Evolutionary conservation across 2,329 filamentous ascomycete genomes (phyloP), one percentile per base, ranked within the genome.

Genomic region (Rasamsonia emersonii): DNA sequence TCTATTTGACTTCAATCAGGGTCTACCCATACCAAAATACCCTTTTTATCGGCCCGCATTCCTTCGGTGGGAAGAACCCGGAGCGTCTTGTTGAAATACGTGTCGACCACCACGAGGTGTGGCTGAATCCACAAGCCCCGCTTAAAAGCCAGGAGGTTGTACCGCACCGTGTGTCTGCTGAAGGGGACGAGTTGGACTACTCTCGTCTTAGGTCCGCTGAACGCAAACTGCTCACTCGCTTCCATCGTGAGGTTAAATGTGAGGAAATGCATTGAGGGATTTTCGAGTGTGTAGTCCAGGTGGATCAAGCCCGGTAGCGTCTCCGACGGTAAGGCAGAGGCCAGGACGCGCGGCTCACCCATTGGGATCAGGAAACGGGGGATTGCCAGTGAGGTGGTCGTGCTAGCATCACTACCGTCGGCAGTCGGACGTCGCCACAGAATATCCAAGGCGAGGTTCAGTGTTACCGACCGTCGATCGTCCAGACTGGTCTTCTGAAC

Each of bases 231-330:
- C 42, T 93, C 86, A 53, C 77, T 89, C 3, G 86, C 82, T 46
- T 98, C 89, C 86, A 98, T 93, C 16, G 71, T 77, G 29, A 96
- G 59, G 18, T 84, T 86, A 60, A 98, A 98, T 0, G 88, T 94
- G 30, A 98, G 73, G 59, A 94, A 93, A 56, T 98, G 91, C 54
- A 79, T 82, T 0, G 89, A 95, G 0, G 88, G 83, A 54, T 98
- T 98, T 61, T 98, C 91, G 35, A 98, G 77, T 3, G 77, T 85
- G 52, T 82, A 82, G 38, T 71, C 61, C 23, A 78, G 59, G 29
- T 74, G 58, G 21, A 64, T 51, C 27, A 64, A 37, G 3, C 53
- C 56, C 0, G 55, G 35, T 14, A 58, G 37, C 10, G 38, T 40
- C 9, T 37, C 39, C 0, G 64, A 67, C 2, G 53, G 37, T 1